phyloP scores from a whole-genome alignment of 495 filamentous ascomycete species.

The Bacidia gigantensis region DNA sequence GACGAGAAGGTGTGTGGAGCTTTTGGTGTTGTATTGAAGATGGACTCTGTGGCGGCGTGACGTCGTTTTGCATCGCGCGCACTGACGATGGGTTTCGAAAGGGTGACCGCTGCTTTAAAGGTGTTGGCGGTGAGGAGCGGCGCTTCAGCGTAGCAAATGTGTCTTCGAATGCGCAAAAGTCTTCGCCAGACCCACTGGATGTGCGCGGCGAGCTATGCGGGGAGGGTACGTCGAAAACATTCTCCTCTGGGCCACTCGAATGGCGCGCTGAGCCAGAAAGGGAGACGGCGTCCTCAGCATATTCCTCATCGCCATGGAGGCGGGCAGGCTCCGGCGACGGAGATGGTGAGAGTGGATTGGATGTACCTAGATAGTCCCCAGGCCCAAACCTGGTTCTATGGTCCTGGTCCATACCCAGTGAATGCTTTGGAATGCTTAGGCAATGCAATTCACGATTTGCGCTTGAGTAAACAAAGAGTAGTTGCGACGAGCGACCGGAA shows the following conservation, averaged over 20 bases:
- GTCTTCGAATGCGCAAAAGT: constrained; percentile 14
- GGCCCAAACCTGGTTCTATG: not conserved
- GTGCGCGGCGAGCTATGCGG: constrained; percentile 18
- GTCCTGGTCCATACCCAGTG: not conserved
- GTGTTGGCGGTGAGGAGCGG: constrained; percentile 13
- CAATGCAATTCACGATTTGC: too few species aligned
- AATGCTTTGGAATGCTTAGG: not conserved
- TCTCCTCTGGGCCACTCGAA: constrained; percentile 18
- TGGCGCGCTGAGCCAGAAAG: constrained; percentile 15
- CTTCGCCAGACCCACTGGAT: constrained; percentile 16
- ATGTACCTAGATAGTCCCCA: not conserved
- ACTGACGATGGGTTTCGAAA: constrained; percentile 66
- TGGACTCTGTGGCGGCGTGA: constrained; percentile 42
- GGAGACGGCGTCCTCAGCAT: constrained; percentile 9
- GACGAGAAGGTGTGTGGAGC: constrained; percentile 16
- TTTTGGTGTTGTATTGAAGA: constrained; percentile 25
- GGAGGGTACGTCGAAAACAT: constrained; percentile 16
- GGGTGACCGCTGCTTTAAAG: constrained; percentile 22
- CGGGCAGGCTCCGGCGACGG: not conserved
- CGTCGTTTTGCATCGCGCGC: constrained; percentile 63
- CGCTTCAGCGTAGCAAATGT: constrained; percentile 6
- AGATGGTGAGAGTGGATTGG: not conserved
- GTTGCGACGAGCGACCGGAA: not conserved
- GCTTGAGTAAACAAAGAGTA: not conserved
- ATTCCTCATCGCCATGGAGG: constrained; percentile 1